Base-by-base conservation (phyloP, 768 basidiomycete genomes). In the Pleurotus tuber-regium region DNA sequence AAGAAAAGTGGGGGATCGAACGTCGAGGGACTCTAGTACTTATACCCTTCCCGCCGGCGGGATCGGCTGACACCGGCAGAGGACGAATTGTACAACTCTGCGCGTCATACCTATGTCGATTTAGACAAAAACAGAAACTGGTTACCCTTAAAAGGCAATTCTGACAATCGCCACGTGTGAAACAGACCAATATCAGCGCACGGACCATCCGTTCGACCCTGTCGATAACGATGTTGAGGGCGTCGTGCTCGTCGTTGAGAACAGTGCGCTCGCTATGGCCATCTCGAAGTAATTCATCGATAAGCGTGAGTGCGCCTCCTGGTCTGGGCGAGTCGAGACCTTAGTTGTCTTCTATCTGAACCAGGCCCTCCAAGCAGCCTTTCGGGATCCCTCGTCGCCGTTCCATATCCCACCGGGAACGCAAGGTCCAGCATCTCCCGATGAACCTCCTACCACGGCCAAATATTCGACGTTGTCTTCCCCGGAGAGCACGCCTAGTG, bases 361-460 rank as follows among this genome's bases (percentile, higher is more conserved):
- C 23, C 58, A 87, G 86, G 74, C 73, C n/a, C 73, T 87, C 5
- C 82, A 76, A 61, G 77, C 76, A 4, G 78, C 78, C 9, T 87
- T 87, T 59, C 73, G 74, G 26, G 80, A 87, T 56, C 83, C 83
- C 2, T 68, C 71, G 1, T 85, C 84, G 1, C 86, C 85, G n/a
- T 87, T 78, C 58, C 72, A 86, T 54, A 71, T 86, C 41, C 70
- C 80, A 2, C 82, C 81, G 23, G 84, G 85, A 6, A 70, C 76
- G 10, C 63, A 66, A 54, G 86, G 85, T 1, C 86, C 85, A 31
- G 76, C 73, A 2, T 80, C 80, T 0, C 82, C 84, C 4, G 78
- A 85, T 52, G 75, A 77, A 30, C 67, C 55, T 23, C 56, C 63
- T n/a, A 38, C 49, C 46, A 47, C 48, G 23, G 50, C 56, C n/a